Evolutionary conservation across 768 basidiomycete genomes (phyloP), one percentile per base, ranked within the genome.

Genomic region (Boletus pseudopeckii): DNA sequence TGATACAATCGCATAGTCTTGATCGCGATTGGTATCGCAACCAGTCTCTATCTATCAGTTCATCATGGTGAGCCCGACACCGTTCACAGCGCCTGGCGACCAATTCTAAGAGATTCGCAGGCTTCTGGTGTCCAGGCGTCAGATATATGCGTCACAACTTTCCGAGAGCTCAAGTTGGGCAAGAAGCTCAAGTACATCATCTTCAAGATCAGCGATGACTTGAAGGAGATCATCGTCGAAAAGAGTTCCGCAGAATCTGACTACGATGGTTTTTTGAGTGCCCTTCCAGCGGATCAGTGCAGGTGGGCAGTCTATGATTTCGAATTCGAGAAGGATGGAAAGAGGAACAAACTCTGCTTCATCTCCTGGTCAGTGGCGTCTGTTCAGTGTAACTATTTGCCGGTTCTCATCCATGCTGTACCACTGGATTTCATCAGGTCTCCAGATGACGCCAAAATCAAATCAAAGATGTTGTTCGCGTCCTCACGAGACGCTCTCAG

Each of bases 241-340:
- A 90, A 90, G 75, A 76, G 69, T 7, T 85, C 84, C 14, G 49
- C 60, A 2, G 66, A 68, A 1, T 4, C 39, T 0, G 67, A 80
- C 20, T 98, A 91, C 72, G 86, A 93, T 0, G 74, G 78, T 0
- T 98, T 99, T 70, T 24, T 92, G 48, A 62, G 9, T 0, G 80
- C 87, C 60, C 77, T 98, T 49, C 93, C 95, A 0, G 80, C 82
- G 66, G 55, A 58, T 9, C 80, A 88, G 63, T 90, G 88, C 68
- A 77, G 87, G 73, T 99, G 85, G 84, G 95, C 88, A 15, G 81
- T 98, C 32, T 96, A 92, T 68, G 94, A 98, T 70, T 86, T 95
- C 52, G 86, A 90, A 67, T 98, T 79, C 64, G 80, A 87, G 77
- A 84, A 80, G 55, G 87, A 78, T 13, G 88, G 77, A 44, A 85